Base-by-base conservation (phyloP, 495 filamentous ascomycete genomes). In the Penicillium psychrofluorescens region DNA sequence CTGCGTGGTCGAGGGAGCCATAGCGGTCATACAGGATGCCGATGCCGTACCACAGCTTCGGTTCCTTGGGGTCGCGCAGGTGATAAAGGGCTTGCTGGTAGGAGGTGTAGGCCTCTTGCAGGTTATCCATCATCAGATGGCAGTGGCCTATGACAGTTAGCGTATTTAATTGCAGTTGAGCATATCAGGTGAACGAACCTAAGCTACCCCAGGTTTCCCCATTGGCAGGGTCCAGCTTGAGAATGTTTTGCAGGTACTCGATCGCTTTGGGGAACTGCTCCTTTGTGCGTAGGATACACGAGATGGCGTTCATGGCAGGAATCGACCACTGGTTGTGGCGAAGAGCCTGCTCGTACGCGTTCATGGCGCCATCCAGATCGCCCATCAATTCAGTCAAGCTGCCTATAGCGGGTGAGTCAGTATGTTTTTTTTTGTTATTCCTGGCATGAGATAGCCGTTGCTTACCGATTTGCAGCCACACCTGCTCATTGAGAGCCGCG, bases 41-140 rank as follows among this genome's bases (percentile, higher is more conserved):
- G 43, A 99, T 99, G 13, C 92, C 92, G 59, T 99, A 99, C 92
- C 92, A 99, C 8, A 99, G 75, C 58, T 95, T 95, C 6, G 92
- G 92, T 58, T 99, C 94, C 87, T 97, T 97, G 1, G 92, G 91
- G 66, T 97, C 91, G 30, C 82, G 82, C 34, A 99, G 72, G 66
- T 97, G 90, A 50, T 95, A 90, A 11, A 99, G 68, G 10, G 92
- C 92, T 55, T 90, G 85, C 61, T 99, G 92, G 58, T 99, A 99
- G 2, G 92, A 94, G n/a, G 85, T 84, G 61, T 99, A 99, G 2
- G 92, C 92, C 56, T 96, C 87, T 63, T 97, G 92, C 29, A 99
- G 63, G 53, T 99, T 91, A 51, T 99, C 92, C 90, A 97, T 95
- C 92, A 99, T 99, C 15, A 99, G 73, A 56, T 88, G 94, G 63